phyloP scores from a whole-genome alignment of 169 alveolate genomes.

The Hepatocystis sp. region DNA sequence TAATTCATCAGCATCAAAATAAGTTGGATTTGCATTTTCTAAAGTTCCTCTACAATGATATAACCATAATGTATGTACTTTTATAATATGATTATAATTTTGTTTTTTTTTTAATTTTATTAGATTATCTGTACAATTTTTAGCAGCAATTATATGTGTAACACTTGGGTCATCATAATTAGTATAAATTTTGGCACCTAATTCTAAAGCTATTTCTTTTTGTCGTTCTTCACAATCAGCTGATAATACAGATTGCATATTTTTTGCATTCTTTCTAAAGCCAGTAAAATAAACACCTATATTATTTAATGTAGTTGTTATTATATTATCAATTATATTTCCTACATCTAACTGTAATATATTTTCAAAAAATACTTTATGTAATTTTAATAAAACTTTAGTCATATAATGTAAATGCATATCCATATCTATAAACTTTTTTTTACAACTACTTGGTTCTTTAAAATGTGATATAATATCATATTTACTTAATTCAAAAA shows the following conservation, averaged over 20 bases:
- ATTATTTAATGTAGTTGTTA: constrained; percentile 84
- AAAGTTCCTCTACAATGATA: constrained; percentile 93
- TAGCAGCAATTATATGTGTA: constrained; percentile 93
- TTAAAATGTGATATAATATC: constrained; percentile 80
- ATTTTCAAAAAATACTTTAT: constrained; percentile 87
- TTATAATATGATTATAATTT: constrained; percentile 83
- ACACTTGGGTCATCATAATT: constrained; percentile 86
- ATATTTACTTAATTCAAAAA: constrained; percentile 85
- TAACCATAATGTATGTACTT: constrained; percentile 93
- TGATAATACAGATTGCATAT: constrained; percentile 83
- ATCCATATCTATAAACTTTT: constrained; percentile 87
- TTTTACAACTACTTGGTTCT: constrained; percentile 70
- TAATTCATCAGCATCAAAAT: constrained; percentile 90
- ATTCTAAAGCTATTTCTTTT: constrained; percentile 88
- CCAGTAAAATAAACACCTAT: constrained; percentile 92
- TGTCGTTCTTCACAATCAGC: constrained; percentile 93
- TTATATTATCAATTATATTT: constrained; percentile 84
- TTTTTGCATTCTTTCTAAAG: constrained; percentile 89
- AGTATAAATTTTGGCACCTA: constrained; percentile 89
- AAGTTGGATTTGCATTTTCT: constrained; percentile 83
- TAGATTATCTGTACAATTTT: constrained; percentile 91
- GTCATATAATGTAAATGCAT: constrained; percentile 91
- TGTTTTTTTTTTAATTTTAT: constrained; percentile 85
- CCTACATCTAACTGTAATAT: constrained; percentile 92
- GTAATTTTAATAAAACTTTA: constrained; percentile 89